phyloP scores from a whole-genome alignment of 202 grass and related monocot genomes.

The Musa balbisiana region DNA sequence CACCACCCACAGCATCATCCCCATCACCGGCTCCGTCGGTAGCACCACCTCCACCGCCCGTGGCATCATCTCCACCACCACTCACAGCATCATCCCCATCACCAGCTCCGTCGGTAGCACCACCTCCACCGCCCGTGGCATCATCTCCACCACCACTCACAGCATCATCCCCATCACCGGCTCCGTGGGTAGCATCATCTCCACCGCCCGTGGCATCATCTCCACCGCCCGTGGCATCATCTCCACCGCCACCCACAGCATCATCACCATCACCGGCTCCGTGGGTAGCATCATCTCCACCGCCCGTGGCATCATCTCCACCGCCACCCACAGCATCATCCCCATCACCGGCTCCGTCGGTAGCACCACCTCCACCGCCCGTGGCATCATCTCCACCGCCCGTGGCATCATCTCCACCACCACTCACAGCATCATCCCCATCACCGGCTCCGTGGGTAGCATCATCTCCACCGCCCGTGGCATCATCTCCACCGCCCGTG shows the following conservation, averaged over 20 bases:
- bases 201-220: not conserved
- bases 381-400: too few species aligned
- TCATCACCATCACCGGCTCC: conserved; percentile 1
- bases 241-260: not conserved
- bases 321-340: too few species aligned
- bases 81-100: conserved; percentile 7
- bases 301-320: not conserved
- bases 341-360: too few species aligned
- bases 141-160: not conserved
- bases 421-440: too few species aligned
- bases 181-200: conserved; percentile 7
- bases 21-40: not conserved
- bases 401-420: too few species aligned
- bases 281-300: not conserved
- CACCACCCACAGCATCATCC: not conserved
- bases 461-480: too few species aligned
- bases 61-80: conserved; percentile 15
- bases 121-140: not conserved
- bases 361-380: too few species aligned
- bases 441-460: too few species aligned
- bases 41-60: not conserved
- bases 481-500: conserved; percentile 7
- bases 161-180: conserved; percentile 25
- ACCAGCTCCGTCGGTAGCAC: not conserved
- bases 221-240: too few species aligned